Evolutionary conservation across 495 filamentous ascomycete genomes (phyloP), one percentile per base, ranked within the genome.

Genomic region (Rostrohypoxylon terebratum): DNA sequence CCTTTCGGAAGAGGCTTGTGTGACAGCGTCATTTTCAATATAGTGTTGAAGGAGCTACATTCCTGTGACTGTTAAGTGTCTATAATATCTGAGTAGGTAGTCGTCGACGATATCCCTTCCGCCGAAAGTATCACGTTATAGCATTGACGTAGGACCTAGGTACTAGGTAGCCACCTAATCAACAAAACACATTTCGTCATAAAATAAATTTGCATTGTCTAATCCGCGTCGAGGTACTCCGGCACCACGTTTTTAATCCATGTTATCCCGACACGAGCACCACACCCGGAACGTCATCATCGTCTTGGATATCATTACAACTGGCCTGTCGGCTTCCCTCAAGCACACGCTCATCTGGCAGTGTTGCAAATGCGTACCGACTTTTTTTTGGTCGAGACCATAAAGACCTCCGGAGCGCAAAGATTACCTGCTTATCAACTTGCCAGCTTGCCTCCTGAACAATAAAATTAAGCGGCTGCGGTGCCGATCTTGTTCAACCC

Each of bases 401-500:
- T 11, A 18, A 16, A 21, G 40, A 47, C 33, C n/a, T 58, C 36
- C 20, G n/a, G 42, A 25, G 16, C 40, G 47, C 10, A 59, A 25
- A 50, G 2, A 58, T 34, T 59, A 72, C 69, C 57, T 63, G 51
- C 62, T 59, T 61, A 16, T 59, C 36, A 8, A 3, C 34, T 25
- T 16, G 53, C 9, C 48, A 3, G 14, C n/a, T 42, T n/a, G n/a
- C n/a, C n/a, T n/a, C n/a, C n/a, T n/a, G n/a, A n/a, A n/a, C 20
- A 42, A 45, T 16, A 0, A 55, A 23, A 55, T 82, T 63, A 85
- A 75, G 83, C 83, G 6, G 77, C 70, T 38, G 83, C 66, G 0
- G 71, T 83, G 42, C 89, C 89, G 69, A 90, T 90, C 83, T 94
- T 94, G 81, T 95, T 96, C 71, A 99, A 83, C 3, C 96, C 96